Base-by-base conservation (phyloP, 1,139 yeast genomes). In the Geotrichum reessii region DNA sequence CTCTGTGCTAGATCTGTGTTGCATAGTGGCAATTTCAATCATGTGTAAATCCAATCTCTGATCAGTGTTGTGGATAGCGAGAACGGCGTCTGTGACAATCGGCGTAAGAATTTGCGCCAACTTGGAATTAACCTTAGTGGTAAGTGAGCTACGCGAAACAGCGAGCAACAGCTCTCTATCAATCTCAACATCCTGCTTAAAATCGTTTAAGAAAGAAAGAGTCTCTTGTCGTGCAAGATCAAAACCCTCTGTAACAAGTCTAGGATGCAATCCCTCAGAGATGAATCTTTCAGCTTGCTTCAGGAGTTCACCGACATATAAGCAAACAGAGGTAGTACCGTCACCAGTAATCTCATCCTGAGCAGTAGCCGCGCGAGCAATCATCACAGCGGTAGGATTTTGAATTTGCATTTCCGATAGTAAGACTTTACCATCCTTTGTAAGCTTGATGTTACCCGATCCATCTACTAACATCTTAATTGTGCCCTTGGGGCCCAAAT, bases 281-380 rank as follows among this genome's bases (percentile, higher is more conserved):
- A 90, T 84, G 71, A 83, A 92, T 67, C 98, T 81, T 71, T 93
- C 96, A 37, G 98, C 97, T 75, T 93, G 99, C 73, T 88, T 89
- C 71, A 93, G 80, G 61, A 93, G 78, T 72, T 95, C 98, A 57
- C 99, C 99, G 50, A 93, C 99, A 59, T 92, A 81, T 64, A 95
- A 79, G 57, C 93, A 93, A 60, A 93, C 99, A 0, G 97, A 87
- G n/a, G 99, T 93, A 60, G 99, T 95, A 64, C 99, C 99, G 73
- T 93, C 99, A 56, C 99, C 99, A 14, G 99, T 89, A 71, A 95
- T 91, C 73, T 93, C 99, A 73, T 93, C 99, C 75, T 93, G 99
- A 0, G 99, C 97, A 53, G 97, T 85, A 57, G 99, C 99, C 11
- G 98, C 99, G 64, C 98, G 81, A 2, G 99, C 79, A 77, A 93